These are phyloP conservation scores for Nakazawaea molendinolei DNA, from an alignment of 805 yeast species.

Conservation along the genomic window DNA sequence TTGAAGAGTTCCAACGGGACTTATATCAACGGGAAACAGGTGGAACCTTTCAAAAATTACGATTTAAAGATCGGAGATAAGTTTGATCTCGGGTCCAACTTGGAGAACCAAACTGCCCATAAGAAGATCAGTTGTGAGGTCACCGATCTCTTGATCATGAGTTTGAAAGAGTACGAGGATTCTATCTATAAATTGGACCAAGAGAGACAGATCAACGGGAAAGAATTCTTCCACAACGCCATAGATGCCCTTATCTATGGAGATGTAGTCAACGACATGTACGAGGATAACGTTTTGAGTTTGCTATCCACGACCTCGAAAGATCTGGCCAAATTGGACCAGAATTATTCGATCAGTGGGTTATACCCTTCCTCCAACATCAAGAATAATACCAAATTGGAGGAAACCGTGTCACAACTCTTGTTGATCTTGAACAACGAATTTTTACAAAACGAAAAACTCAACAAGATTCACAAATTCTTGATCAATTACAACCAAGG, in stretches of 20 bases:
- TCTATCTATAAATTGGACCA: conserved; percentile 19
- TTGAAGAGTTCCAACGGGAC: conserved; percentile 93
- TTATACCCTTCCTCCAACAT: conserved; percentile 54
- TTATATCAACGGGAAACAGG: conserved; percentile 70
- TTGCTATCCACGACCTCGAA: conserved; percentile 18
- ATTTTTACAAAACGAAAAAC: conserved; percentile 50
- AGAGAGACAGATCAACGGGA: conserved; percentile 3
- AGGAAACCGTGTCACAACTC: conserved; percentile 47
- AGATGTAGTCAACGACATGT: conserved; percentile 25
- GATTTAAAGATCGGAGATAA: conserved; percentile 74
- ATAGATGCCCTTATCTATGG: conserved; percentile 30
- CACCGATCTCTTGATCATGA: conserved; percentile 60
- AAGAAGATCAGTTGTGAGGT: conserved; percentile 81
- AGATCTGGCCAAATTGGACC: conserved; percentile 35
- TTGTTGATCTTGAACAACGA: conserved; percentile 50
- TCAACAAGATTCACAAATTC: conserved; percentile 49
- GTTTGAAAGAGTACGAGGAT: conserved; percentile 26
- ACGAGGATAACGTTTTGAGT: conserved; percentile 22
- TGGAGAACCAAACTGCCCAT: conserved; percentile 63
- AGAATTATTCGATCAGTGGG: conserved; percentile 43
- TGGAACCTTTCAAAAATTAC: conserved; percentile 54
- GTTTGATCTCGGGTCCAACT: conserved; percentile 92
- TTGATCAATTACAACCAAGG: conserved; percentile 38
- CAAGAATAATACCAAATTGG: conserved; percentile 48
- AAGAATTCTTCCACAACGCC: conserved; percentile 26